These are phyloP conservation scores for Schizophyllum amplum DNA, from an alignment of 1,284 basidiomycete genomes.

Conservation along the genomic window DNA sequence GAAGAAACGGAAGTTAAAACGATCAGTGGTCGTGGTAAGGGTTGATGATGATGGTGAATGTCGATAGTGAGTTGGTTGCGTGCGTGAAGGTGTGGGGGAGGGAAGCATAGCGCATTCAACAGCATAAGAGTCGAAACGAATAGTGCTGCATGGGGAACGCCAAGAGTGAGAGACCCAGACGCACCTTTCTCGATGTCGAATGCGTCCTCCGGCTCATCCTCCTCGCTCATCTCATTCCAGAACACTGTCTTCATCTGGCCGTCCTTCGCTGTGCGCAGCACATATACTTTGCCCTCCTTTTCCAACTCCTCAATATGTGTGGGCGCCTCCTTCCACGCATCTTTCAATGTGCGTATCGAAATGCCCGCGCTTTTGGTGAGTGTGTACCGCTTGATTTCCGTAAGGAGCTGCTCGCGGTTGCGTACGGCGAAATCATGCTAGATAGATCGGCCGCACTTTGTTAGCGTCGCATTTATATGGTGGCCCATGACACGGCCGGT, in stretches of 20 bases:
- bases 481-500: too few relatives aligned
- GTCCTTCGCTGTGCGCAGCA: slow-evolving; percentile 78
- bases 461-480: slow-evolving; percentile 1
- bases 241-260: slow-evolving; percentile 84
- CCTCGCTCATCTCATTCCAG: slow-evolving; percentile 82
- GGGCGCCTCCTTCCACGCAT: slow-evolving; percentile 84
- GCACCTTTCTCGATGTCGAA: slow-evolving; percentile 65
- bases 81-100: too few relatives aligned
- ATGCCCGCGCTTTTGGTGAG: slow-evolving; percentile 70
- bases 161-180: too few relatives aligned
- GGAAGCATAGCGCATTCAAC: too few relatives aligned
- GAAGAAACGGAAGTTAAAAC: too few relatives aligned
- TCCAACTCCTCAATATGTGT: slow-evolving; percentile 79
- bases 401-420: slow-evolving; percentile 74
- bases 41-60: too few relatives aligned
- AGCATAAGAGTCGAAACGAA: too few relatives aligned
- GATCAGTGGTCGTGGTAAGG: too few relatives aligned
- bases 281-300: slow-evolving; percentile 80
- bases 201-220: slow-evolving; percentile 43
- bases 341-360: slow-evolving; percentile 77
- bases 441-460: neutral
- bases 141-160: too few relatives aligned
- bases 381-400: slow-evolving; percentile 74
- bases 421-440: slow-evolving; percentile 85
- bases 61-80: too few relatives aligned